These are phyloP conservation scores for Pythium scleroteichum DNA, from an alignment of 352 stramenopile species.

Conservation along the genomic window DNA sequence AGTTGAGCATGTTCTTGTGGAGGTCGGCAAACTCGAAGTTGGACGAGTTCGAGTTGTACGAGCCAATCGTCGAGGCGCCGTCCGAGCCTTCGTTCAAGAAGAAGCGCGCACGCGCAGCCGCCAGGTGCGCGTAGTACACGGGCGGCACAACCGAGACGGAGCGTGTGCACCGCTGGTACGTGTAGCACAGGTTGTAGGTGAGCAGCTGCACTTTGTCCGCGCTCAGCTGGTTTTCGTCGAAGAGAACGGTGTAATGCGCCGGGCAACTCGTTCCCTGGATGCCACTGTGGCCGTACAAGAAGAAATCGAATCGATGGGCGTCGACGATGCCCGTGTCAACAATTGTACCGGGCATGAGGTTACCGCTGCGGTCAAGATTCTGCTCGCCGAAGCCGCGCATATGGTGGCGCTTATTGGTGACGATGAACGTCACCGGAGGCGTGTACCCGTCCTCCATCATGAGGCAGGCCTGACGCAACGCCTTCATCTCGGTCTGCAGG, in stretches of 20 bases:
- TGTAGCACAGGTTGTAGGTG: conserved; percentile 62
- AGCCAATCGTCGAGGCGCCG: conserved; percentile 54
- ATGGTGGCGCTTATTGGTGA: conserved; percentile 75
- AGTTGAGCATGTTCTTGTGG: conserved; percentile 62
- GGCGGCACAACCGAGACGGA: conserved; percentile 66
- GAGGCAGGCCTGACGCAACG: conserved; percentile 43
- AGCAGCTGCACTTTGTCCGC: conserved; percentile 44
- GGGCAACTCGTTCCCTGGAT: conserved; percentile 69
- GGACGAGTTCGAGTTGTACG: conserved; percentile 55
- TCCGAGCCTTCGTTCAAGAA: conserved; percentile 61
- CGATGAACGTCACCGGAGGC: conserved; percentile 67
- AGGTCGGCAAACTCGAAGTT: conserved; percentile 65
- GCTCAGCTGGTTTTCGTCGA: conserved; percentile 55
- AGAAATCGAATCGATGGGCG: conserved; percentile 68
- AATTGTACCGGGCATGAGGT: conserved; percentile 47
- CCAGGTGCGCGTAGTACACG: conserved; percentile 70
- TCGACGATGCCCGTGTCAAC: conserved; percentile 66
- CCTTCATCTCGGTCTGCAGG: conserved; percentile 58
- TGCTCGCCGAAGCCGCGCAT: conserved; percentile 45
- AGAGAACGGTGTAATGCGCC: conserved; percentile 64
- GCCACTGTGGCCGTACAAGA: conserved; percentile 64
- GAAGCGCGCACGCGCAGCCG: conserved; percentile 58
- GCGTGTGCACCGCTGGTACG: conserved; percentile 68
- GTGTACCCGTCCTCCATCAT: conserved; percentile 48
- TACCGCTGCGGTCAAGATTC: conserved; percentile 45